phyloP scores from a whole-genome alignment of 2,329 filamentous ascomycete species.

The Colletotrichum australisinense region DNA sequence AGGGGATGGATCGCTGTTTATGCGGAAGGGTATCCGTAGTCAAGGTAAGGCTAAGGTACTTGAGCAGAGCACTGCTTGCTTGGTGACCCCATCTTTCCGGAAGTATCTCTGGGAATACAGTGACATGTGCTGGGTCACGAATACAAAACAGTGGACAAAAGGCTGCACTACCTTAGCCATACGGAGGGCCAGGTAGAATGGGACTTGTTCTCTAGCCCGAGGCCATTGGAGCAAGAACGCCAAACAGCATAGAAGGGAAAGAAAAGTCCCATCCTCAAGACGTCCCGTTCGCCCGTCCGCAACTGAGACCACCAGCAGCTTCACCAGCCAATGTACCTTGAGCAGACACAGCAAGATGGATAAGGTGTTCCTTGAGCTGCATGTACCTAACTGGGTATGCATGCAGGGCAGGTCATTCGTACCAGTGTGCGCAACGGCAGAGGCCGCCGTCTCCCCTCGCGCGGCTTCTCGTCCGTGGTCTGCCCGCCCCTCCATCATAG shows the following conservation, averaged over 20 bases:
- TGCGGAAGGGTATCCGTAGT: background rate
- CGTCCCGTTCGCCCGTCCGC: conserved; percentile 17
- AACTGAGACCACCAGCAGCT: background rate
- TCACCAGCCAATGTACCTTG: background rate
- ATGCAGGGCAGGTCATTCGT: background rate
- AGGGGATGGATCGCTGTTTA: background rate
- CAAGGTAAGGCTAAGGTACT: too few species aligned
- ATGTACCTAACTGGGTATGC: conserved; percentile 4
- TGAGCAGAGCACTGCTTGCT: conserved; percentile 11
- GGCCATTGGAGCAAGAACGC: background rate
- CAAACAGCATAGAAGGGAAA: conserved; percentile 3
- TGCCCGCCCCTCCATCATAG: conserved; percentile 18
- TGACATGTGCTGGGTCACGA: conserved; percentile 11
- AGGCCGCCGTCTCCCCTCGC: background rate
- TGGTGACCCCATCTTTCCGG: background rate
- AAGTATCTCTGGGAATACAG: conserved; percentile 7
- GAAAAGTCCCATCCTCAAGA: background rate
- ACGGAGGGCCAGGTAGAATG: background rate
- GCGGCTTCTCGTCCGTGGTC: background rate
- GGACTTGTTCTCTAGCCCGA: background rate
- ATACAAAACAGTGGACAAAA: conserved; percentile 10
- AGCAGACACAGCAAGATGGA: background rate
- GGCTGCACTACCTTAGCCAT: conserved; percentile 11
- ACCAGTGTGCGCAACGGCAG: background rate
- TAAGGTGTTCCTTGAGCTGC: background rate